These are phyloP conservation scores for Alternaria tenuissima DNA, from an alignment of 2,329 filamentous ascomycete genomes.

Conservation along the genomic window DNA sequence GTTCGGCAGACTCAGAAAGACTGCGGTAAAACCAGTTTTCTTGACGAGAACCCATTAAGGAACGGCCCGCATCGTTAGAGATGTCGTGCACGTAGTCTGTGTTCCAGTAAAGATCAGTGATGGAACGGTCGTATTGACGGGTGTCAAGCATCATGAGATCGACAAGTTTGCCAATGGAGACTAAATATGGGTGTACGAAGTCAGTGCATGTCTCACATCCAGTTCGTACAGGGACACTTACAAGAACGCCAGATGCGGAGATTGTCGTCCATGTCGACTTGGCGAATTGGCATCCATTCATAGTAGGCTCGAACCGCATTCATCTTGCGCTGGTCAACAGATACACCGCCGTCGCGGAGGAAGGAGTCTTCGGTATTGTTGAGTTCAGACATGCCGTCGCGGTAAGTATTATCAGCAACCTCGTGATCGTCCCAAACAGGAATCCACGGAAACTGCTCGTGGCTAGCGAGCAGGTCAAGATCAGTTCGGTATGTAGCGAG, in stretches of 20 bases:
- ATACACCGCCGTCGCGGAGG: conserved; percentile 49
- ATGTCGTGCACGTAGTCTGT: conserved; percentile 69
- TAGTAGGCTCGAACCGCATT: conserved; percentile 57
- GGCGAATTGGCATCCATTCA: conserved; percentile 56
- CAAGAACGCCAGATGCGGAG: conserved; percentile 53
- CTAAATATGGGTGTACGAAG: no score
- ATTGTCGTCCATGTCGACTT: conserved; percentile 56
- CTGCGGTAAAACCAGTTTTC: conserved; percentile 70
- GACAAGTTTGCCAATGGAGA: conserved; percentile 53
- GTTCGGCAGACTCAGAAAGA: conserved; percentile 64
- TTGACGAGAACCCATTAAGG: conserved; percentile 75
- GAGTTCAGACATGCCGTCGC: conserved; percentile 50
- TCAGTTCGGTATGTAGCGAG: conserved; percentile 54
- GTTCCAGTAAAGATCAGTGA: conserved; percentile 63
- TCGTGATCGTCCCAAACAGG: conserved; percentile 58
- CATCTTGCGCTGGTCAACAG: conserved; percentile 57
- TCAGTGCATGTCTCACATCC: no score
- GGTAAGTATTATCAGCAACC: conserved; percentile 53
- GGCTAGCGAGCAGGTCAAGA: conserved; percentile 50
- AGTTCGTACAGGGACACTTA: no score
- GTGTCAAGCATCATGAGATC: conserved; percentile 57
- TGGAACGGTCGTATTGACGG: conserved; percentile 54
- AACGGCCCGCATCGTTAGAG: conserved; percentile 71
- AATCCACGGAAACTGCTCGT: conserved; percentile 55
- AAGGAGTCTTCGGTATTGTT: conserved; percentile 57